These are phyloP conservation scores for Plicaturopsis crispa DNA, from an alignment of 768 basidiomycete genomes.

Conservation along the genomic window DNA sequence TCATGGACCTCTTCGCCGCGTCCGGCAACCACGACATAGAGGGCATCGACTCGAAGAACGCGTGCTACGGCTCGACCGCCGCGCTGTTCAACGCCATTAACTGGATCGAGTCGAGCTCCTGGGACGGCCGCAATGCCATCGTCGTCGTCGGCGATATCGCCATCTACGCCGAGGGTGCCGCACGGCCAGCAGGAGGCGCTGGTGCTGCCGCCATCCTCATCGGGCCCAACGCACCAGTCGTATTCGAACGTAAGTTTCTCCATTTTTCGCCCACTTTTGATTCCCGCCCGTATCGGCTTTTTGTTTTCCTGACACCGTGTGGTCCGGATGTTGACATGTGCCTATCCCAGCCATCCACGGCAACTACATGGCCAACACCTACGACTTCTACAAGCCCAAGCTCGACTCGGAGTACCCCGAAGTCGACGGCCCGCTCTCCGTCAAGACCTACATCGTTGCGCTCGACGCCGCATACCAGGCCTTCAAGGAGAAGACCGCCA, in stretches of 20 bases:
- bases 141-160: constrained; percentile 97
- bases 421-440: constrained; percentile 95
- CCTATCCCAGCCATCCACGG: constrained; percentile 77
- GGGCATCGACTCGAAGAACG: constrained; percentile 98
- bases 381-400: constrained; percentile 99
- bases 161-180: constrained; percentile 92
- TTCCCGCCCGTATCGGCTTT: too few relatives aligned
- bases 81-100: constrained; percentile 98
- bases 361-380: constrained; percentile 94
- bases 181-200: constrained; percentile 94
- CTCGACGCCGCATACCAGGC: constrained; percentile 84
- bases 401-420: constrained; percentile 93
- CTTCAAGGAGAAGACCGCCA: constrained; percentile 77
- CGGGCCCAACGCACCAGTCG: constrained; percentile 92
- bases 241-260: constrained; percentile 84
- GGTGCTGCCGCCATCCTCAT: constrained; percentile 93
- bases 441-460: constrained; percentile 90
- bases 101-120: constrained; percentile 93
- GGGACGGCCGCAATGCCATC: constrained; percentile 97
- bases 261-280: too few relatives aligned
- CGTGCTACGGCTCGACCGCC: constrained; percentile 98
- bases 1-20: constrained; percentile 96
- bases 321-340: constrained; percentile 7
- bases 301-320: constrained; percentile 38
- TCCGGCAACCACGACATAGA: constrained; percentile 96